Evolutionary conservation across 2,329 filamentous ascomycete genomes (phyloP), one percentile per base, ranked within the genome.

Genomic region (Trichophyton mentagrophytes): DNA sequence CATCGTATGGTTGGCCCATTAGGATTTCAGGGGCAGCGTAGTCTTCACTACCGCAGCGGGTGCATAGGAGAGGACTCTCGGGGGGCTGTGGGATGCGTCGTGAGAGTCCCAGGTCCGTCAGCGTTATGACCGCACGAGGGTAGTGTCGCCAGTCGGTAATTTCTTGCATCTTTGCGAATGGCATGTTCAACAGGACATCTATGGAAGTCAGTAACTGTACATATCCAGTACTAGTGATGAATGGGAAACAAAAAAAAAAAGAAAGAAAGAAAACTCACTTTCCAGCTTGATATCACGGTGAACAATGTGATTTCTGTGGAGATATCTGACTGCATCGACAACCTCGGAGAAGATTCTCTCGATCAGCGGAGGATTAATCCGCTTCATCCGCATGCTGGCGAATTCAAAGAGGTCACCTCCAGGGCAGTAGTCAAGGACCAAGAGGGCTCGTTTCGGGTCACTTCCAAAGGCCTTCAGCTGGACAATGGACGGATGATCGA

Each of bases 241-340:
- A 36, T 13, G 49, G 22, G 22, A 17, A 17, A 17, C 17, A 17
- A 17, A 17, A 3, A 2, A 22, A 22, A 22, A 22, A 3, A 22
- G 22, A 22, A 22, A 22, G 3, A 7, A 40, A 1, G 8, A n/a
- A 20, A 25, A 60, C 85, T 75, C 81, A 93, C 89, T 99, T 79
- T 99, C 93, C 62, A 99, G 85, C 76, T 99, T 99, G 74, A 99
- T 95, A 73, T 99, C 93, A 63, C 93, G 85, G 72, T 99, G 93
- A 60, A 97, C 92, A 70, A 99, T 96, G 66, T 84, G 86, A 67
- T 88, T 80, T 60, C 83, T 79, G 73, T 99, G 93, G 57, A 99
- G 78, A 76, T 97, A 96, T 61, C 81, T 82, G 40, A 95, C 86
- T 0, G 92, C 93, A 63, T 83, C 85, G 25, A 97, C 85, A 64